Percentiles rank a stretch among this genome's conserved stretches.
Evolutionary conservation across 257 asterid species (phyloP).

Genomic region (Petrea volubilis): DNA sequence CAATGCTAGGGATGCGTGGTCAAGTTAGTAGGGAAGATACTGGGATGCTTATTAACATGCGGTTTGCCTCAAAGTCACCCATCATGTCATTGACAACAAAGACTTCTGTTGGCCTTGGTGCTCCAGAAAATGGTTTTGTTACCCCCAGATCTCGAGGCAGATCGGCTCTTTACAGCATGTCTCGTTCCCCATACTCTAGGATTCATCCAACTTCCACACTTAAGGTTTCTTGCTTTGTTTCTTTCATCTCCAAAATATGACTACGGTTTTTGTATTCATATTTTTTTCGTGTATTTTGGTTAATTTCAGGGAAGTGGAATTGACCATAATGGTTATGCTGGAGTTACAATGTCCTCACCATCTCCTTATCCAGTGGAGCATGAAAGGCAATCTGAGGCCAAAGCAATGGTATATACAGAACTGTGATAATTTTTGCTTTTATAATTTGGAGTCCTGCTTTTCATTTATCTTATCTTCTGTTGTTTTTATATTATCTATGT

Average conservation of each 20-base stretch:
- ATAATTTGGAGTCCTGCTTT: background rate
- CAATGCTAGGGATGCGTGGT: conserved; percentile 42
- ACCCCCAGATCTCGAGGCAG: conserved; percentile 68
- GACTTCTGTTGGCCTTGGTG: conserved; percentile 32
- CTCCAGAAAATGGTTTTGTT: conserved; percentile 47
- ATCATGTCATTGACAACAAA: conserved; percentile 27
- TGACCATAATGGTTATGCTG: conserved; percentile 29
- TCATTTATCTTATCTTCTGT: background rate
- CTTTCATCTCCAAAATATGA: conserved; percentile 14
- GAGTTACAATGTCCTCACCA: conserved; percentile 35
- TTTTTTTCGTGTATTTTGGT: conserved; percentile 3
- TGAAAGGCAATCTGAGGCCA: conserved; percentile 37
- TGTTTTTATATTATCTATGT: background rate
- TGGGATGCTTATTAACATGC: conserved; percentile 29
- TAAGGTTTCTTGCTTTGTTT: conserved; percentile 29
- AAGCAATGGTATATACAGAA: conserved; percentile 41
- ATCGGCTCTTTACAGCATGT: conserved; percentile 78
- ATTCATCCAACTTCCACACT: conserved; percentile 37
- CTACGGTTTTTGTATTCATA: conserved; percentile 3
- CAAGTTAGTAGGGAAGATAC: conserved; percentile 46
- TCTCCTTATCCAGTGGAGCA: conserved; percentile 36
- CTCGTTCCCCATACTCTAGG: conserved; percentile 65
- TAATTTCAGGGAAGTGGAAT: conserved; percentile 49
- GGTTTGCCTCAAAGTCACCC: conserved; percentile 44
- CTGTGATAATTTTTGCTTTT: conserved; percentile 3